phyloP scores from a whole-genome alignment of 1,284 basidiomycete species.

The Rhizoctonia solani region DNA sequence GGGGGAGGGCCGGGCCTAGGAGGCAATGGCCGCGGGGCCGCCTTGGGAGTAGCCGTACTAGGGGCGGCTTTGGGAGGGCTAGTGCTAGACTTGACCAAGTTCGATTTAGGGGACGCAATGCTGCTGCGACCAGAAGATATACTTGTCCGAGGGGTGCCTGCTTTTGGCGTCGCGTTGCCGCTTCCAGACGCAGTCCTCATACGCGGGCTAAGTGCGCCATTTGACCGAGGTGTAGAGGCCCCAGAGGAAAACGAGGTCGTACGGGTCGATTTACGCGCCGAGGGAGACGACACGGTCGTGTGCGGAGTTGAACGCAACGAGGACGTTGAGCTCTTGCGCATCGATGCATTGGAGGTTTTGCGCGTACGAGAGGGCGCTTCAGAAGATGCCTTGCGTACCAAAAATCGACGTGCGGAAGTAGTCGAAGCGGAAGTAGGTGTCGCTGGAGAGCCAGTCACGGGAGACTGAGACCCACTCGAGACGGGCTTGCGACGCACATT shows the following conservation, averaged over 20 bases:
- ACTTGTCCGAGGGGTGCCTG: slow-evolving; percentile 19
- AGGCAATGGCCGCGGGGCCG: not conserved
- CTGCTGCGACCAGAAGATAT: slow-evolving; percentile 18
- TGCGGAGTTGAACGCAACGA: slow-evolving; percentile 15
- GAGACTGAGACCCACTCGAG: not conserved
- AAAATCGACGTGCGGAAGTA: slow-evolving; percentile 3
- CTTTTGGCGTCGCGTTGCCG: not conserved
- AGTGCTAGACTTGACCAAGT: not conserved
- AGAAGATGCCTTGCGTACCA: not conserved
- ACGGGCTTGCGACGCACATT: slow-evolving; percentile 16
- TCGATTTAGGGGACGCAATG: not conserved
- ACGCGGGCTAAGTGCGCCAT: not conserved
- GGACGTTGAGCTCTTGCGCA: slow-evolving; percentile 31
- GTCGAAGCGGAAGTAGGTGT: slow-evolving; percentile 4
- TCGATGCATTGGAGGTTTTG: slow-evolving; percentile 8
- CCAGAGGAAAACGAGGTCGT: slow-evolving; percentile 25
- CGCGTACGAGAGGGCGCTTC: not conserved
- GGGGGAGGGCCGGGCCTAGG: not conserved
- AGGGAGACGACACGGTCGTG: not conserved
- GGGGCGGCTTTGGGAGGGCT: not conserved
- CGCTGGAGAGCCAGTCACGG: not conserved
- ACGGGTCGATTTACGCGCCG: not conserved
- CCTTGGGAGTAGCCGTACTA: not conserved
- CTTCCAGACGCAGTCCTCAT: slow-evolving; percentile 4
- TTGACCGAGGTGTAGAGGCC: not conserved